Evolutionary conservation across 2,329 filamentous ascomycete species (phyloP), one percentile per base, ranked within the genome.

Genomic region (Alternaria consortialis): DNA sequence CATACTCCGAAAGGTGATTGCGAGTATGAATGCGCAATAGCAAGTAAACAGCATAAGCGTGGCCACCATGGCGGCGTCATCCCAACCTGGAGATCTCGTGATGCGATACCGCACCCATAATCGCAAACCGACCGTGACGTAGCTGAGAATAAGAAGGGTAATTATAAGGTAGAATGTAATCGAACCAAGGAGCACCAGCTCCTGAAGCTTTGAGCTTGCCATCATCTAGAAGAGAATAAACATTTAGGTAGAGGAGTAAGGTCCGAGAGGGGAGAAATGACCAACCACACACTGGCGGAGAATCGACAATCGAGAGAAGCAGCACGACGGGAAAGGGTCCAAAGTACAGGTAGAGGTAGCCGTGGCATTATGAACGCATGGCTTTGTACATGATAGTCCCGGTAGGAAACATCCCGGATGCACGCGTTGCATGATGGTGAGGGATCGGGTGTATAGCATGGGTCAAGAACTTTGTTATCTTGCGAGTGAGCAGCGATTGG

Each of bases 71-170:
- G 68, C 67, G 4, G 64, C 68, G 65, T 78, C 75, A 56, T 78
- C 75, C 73, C 73, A 76, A 20, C 75, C 75, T 42, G 73, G 69
- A 47, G 69, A 70, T 54, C 71, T 77, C 17, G 75, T 77, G 34
- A 77, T 75, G 20, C 69, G 67, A 37, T 70, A 62, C 27, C 75
- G 66, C 17, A 76, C 75, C 73, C 73, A 78, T 59, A 78, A 54
- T 29, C 75, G 71, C 13, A 77, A 58, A 23, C 54, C 56, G n/a
- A 78, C 74, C 6, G 74, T 68, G 13, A 67, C 39, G 63, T 75
- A 78, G 53, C 67, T 64, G 15, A 72, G 53, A 44, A 69, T 32
- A n/a, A 77, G 60, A 37, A 78, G 71, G 13, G 58, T 64, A n/a
- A 77, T 68, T 40, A 70, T 61, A 8, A 74, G 43, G 17, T 55